Evolutionary conservation across 2,329 filamentous ascomycete genomes (phyloP), one percentile per base, ranked within the genome.

Genomic region (Talaromyces sp.): DNA sequence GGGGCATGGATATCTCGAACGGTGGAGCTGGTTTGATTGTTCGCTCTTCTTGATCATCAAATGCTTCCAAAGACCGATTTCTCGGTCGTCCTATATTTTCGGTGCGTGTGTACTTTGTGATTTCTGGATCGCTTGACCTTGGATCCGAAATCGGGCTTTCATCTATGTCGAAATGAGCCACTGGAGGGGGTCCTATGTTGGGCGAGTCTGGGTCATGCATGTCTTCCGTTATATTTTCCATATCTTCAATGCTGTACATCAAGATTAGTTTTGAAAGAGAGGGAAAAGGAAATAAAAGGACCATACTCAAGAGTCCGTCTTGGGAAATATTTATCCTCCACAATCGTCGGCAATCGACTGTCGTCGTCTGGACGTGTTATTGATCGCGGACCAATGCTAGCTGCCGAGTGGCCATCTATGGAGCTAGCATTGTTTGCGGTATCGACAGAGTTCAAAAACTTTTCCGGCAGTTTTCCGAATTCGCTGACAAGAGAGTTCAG

Each of bases 251-350:
- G 54, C 77, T 79, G 60, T 14, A 54, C 14, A 62, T 50, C 18
- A n/a, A 50, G 28, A 12, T 63, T 31, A 64, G 55, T 53, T 28
- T 2, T n/a, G 23, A 18, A 9, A n/a, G n/a, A 6, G 34, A 28
- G 10, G 4, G 28, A n/a, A 12, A 2, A 56, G 28, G 27, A 12
- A 34, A 42, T 30, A 47, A 50, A 42, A 65, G 18, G n/a, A 28
- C 44, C 81, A 70, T 78, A 84, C 80, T 82, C 81, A 65, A 87
- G 73, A 8, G 84, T 86, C 62, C 75, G 72, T 65, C 85, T 76
- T 27, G 85, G 85, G 67, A 81, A 87, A 63, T 74, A 77, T 70
- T 86, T 87, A 68, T 83, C 82, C 71, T 89, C 86, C 2, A 78
- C 67, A 57, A 89, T 88, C 3, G 81, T 82, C 8, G 86, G 85